Evolutionary conservation across 1,284 basidiomycete species (phyloP).

Genomic region (Ustilago sp.): DNA sequence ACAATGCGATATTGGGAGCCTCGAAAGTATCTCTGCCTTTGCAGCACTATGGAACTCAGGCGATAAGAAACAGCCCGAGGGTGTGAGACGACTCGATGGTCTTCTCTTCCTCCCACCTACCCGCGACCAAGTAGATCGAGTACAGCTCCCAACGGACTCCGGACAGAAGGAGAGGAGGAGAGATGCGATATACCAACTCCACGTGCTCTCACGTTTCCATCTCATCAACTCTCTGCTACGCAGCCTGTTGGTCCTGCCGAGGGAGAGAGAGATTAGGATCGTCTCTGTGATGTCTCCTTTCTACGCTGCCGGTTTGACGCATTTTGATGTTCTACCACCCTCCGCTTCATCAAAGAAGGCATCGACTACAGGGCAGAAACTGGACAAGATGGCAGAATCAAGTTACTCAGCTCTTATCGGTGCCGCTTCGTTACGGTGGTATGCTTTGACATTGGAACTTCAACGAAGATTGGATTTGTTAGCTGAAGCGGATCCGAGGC

Average conservation of each 20-base stretch:
- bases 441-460: constrained; percentile 53
- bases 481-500: constrained; percentile 57
- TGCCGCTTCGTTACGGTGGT: constrained; percentile 50
- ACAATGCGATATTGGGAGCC: constrained; percentile 54
- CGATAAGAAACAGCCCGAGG: constrained; percentile 36
- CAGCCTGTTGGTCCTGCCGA: constrained; percentile 56
- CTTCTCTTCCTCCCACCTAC: constrained; percentile 33
- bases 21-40: constrained; percentile 51
- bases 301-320: constrained; percentile 57
- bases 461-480: constrained; percentile 59
- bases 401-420: constrained; percentile 38
- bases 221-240: constrained; percentile 60
- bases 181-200: constrained; percentile 33
- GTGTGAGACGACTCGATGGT: constrained; percentile 24
- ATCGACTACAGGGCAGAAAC: background rate
- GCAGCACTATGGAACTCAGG: constrained; percentile 58
- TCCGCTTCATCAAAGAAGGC: background rate
- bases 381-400: constrained; percentile 18
- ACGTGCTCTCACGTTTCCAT: constrained; percentile 59
- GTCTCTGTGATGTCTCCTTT: constrained; percentile 59
- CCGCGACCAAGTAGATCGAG: constrained; percentile 7
- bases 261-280: constrained; percentile 60
- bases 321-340: constrained; percentile 37
- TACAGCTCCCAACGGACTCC: background rate
- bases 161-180: background rate